Evolutionary conservation across 1,284 basidiomycete species (phyloP), one percentile per base, ranked within the genome.

Genomic region (Cutaneotrichosporon cavernicola): DNA sequence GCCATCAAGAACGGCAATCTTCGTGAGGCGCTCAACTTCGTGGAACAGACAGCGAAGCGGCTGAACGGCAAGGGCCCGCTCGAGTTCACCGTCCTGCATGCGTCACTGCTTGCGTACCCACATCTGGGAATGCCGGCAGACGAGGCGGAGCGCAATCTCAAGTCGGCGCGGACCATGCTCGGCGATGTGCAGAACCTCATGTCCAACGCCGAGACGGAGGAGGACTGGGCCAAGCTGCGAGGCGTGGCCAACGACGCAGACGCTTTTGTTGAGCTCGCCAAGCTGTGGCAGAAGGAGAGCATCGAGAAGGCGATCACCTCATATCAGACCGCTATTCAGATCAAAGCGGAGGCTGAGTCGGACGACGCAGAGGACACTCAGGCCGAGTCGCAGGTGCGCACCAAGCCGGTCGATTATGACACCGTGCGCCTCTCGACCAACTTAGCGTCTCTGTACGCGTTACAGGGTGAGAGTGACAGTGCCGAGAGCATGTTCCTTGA

Each of bases 41-140:
- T 95, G 34, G 93, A 97, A 71, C 88, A 87, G 22, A 84, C 93
- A 22, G 82, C 76, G 13, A 76, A 74, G 59, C 73, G 76, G 18
- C 66, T 80, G 31, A 74, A 73, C 21, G 75, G 76, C 52, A 75
- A 76, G 62, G 78, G 77, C 4, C 80, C 81, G 16, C 76, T 90
- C 11, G 92, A 96, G 81, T 92, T 91, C 3, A 88, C 87, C 13
- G 89, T 90, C n/a, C 88, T 94, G 78, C 87, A 97, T 51, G 93
- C 93, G 2, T 91, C 91, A 1, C 85, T 97, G 9, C 87, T 91
- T 47, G 88, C 90, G 0, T 87, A 88, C 73, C 87, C 89, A 8
- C 87, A 90, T 58, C 88, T 88, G 0, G 91, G 90, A 61, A 85
- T 93, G 55, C 89, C 89, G 0, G 85, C 84, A 56, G 83, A 87